A percentile compares a stretch with the other conserved stretches of the same genome.
Evolutionary conservation across 345 rosid genomes (phyloP).

Genomic region (Gossypium australe): DNA sequence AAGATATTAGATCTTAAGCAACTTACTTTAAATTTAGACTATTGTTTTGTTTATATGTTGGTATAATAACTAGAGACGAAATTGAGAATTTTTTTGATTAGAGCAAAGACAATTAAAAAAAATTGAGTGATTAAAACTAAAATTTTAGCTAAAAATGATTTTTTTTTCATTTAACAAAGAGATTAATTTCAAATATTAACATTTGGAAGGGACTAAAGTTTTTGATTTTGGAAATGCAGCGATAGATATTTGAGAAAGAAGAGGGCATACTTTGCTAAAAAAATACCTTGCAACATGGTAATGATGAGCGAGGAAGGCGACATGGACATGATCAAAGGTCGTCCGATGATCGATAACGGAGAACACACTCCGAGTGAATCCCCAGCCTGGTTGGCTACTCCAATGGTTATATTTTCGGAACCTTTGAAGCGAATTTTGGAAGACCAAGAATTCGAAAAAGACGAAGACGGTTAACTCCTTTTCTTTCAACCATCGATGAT

Average conservation of each 20-base stretch:
- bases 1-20: no score
- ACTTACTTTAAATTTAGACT: no score
- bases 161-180: no score
- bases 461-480: neutral
- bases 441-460: conserved; percentile 6
- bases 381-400: conserved; percentile 30
- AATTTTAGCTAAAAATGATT: no score
- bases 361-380: conserved; percentile 25
- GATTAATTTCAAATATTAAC: no score
- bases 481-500: no score
- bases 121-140: no score
- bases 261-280: conserved; percentile 30
- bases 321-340: conserved; percentile 35
- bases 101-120: no score
- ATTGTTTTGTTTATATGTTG: no score
- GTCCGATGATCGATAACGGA: conserved; percentile 18
- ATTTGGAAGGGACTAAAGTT: neutral
- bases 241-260: conserved; percentile 34
- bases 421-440: conserved; percentile 18
- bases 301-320: conserved; percentile 39
- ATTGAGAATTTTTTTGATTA: no score
- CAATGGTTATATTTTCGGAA: conserved; percentile 26
- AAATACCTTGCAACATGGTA: conserved; percentile 39
- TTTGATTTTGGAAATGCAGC: neutral
- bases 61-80: no score